Base-by-base conservation (phyloP, 495 filamentous ascomycete genomes). In the Talaromyces nanjingensis region DNA sequence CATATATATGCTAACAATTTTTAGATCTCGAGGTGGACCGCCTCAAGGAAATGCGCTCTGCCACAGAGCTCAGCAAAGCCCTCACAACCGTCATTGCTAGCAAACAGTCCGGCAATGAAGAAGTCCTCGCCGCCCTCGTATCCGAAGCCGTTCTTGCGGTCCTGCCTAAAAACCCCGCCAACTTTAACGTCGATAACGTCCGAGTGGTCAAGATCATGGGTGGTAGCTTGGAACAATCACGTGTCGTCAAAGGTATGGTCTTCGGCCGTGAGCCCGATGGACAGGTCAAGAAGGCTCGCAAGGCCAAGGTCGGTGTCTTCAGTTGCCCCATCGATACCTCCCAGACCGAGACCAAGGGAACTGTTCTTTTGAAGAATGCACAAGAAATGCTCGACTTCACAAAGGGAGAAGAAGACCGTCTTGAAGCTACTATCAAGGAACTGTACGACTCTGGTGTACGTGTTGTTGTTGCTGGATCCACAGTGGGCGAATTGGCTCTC, bases 161-260 rank as follows among this genome's bases (percentile, higher is more conserved):
- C 4, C 84, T 98, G 55, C 96, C 96, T 65, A 98, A 97, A 81
- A 96, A 98, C 79, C 90, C 96, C n/a, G 74, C 81, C 72, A 97
- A 97, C 80, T 99, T 99, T 82, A 99, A 98, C 77, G 96, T 99
- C 67, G 96, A 99, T 81, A 99, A 98, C 72, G 87, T 99, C 67
- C 91, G 96, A 58, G 96, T 99, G 64, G 96, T 99, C 64, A 99
- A 99, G 82, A 98, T 99, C 68, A 97, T 99, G 96, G 96, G 96
- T 66, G 94, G 96, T 64, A 91, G 87, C 72, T 81, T 98, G 71
- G 90, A 91, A 71, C 93, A 98, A 76, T 94, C 90, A 71, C 86
- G 86, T 65, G 94, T 99, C 24, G 89, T 99, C 39, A 97, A 90
- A 82, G 96, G 96, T 69, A 99, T 99, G 96, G 96, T 99, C 31